Conservation (phyloP, 2,329 filamentous ascomycete species). For the Alternaria viburni region DNA sequence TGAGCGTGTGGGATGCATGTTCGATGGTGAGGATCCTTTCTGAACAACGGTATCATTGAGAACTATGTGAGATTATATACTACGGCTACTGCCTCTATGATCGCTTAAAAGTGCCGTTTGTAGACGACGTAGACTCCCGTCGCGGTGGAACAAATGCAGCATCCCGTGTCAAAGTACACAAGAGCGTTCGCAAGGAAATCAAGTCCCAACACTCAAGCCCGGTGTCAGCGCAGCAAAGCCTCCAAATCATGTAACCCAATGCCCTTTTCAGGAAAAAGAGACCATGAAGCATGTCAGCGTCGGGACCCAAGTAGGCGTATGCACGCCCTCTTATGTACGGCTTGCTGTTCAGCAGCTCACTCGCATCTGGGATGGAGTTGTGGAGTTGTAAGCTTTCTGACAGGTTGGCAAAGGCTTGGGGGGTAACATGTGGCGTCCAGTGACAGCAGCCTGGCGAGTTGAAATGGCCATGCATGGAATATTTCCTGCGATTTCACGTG, state of each 20-base stretch:
- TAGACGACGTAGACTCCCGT: not conserved
- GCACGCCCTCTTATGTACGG: not conserved
- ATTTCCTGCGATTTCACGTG: not conserved
- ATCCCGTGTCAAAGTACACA: not conserved
- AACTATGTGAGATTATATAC: not conserved
- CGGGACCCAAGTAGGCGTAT: not conserved
- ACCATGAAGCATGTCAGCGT: not conserved
- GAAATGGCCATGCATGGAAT: not conserved
- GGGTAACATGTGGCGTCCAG: not conserved
- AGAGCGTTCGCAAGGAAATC: not conserved
- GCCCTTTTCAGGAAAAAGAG: not conserved
- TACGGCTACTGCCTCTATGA: not conserved
- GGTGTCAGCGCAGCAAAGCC: not conserved
- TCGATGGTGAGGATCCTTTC: not conserved
- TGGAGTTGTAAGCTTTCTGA: not conserved
- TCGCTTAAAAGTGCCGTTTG: not conserved
- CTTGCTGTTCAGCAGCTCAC: not conserved
- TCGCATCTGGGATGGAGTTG: not conserved
- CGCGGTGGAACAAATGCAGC: not conserved
- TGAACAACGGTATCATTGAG: not conserved
- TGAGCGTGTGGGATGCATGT: not conserved
- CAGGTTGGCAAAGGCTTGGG: not conserved
- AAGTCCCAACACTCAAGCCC: not conserved
- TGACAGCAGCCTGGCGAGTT: not conserved
- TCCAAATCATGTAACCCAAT: accelerated